phyloP scores from a whole-genome alignment of 2,329 filamentous ascomycete genomes.

The Aureobasidium zeae region DNA sequence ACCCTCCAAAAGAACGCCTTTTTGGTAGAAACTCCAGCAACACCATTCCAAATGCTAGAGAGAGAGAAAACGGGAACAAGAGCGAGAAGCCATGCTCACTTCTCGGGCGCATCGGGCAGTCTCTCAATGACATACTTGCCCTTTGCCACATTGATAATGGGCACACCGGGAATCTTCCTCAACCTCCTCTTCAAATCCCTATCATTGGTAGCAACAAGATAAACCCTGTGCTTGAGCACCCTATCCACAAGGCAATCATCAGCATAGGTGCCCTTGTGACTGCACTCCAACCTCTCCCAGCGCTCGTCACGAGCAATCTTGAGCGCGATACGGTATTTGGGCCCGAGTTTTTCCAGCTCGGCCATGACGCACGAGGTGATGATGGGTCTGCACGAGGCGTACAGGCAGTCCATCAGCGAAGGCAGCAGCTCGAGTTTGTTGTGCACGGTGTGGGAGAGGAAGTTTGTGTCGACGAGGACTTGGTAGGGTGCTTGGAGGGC shows the following conservation, averaged over 20 bases:
- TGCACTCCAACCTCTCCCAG: slow-evolving; percentile 77
- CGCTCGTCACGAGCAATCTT: slow-evolving; percentile 81
- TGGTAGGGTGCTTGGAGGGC: slow-evolving; percentile 75
- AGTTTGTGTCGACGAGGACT: slow-evolving; percentile 80
- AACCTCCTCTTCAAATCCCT: slow-evolving; percentile 73
- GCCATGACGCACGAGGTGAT: slow-evolving; percentile 78
- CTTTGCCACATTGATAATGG: slow-evolving; percentile 70
- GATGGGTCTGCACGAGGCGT: slow-evolving; percentile 80
- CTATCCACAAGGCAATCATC: slow-evolving; percentile 62
- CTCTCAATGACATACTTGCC: slow-evolving; percentile 94
- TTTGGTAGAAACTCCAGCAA: too few species aligned
- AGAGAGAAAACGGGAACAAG: too few species aligned
- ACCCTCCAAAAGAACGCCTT: too few species aligned
- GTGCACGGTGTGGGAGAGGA: slow-evolving; percentile 81
- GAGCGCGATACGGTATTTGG: slow-evolving; percentile 78
- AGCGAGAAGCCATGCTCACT: too few species aligned
- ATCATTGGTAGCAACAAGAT: slow-evolving; percentile 51
- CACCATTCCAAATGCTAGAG: too few species aligned
- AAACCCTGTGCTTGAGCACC: slow-evolving; percentile 39
- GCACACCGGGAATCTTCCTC: slow-evolving; percentile 70
- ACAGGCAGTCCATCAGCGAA: slow-evolving; percentile 87
- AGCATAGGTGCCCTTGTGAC: slow-evolving; percentile 80
- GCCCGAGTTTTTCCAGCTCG: slow-evolving; percentile 80
- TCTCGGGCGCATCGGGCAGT: slow-evolving; percentile 72
- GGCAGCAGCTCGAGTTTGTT: slow-evolving; percentile 81